These are phyloP conservation scores for Pseudonitzschia multistriata DNA, from an alignment of 108 stramenopile species.

Conservation along the genomic window DNA sequence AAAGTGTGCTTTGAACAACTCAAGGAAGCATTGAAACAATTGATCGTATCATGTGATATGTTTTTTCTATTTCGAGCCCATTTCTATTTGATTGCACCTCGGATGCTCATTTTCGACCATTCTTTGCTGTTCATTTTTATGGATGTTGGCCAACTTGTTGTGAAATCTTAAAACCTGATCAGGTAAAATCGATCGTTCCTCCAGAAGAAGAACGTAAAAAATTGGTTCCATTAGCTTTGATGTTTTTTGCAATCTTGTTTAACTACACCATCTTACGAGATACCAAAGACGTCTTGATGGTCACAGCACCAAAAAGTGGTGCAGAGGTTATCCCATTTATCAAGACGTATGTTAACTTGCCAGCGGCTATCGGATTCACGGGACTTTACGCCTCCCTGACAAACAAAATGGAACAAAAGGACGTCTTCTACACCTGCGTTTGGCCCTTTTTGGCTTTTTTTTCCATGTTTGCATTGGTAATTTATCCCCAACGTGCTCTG, in stretches of 20 bases:
- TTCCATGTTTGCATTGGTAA: slow-evolving; percentile 75
- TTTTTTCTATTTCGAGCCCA: too few species aligned
- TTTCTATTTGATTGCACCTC: too few species aligned
- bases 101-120: too few species aligned
- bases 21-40: too few species aligned
- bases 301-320: slow-evolving; percentile 85
- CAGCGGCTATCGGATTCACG: slow-evolving; percentile 86
- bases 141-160: not conserved
- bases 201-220: slow-evolving; percentile 87
- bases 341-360: slow-evolving; percentile 96
- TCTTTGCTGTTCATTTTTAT: too few species aligned
- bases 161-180: not conserved
- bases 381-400: slow-evolving; percentile 83
- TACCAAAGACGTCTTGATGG: slow-evolving; percentile 93
- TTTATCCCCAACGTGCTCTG: slow-evolving; percentile 80
- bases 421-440: slow-evolving; percentile 89
- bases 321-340: slow-evolving; percentile 97
- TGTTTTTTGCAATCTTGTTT: slow-evolving; percentile 98
- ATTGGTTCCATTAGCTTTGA: slow-evolving; percentile 85
- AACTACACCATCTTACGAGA: slow-evolving; percentile 98
- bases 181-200: slow-evolving; percentile 68
- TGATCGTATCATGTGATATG: too few species aligned
- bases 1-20: too few species aligned
- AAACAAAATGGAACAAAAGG: slow-evolving; percentile 82
- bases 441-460: slow-evolving; percentile 93